These are phyloP conservation scores for Aspergillus cejpii DNA, from an alignment of 2,329 filamentous ascomycete species.

Conservation along the genomic window DNA sequence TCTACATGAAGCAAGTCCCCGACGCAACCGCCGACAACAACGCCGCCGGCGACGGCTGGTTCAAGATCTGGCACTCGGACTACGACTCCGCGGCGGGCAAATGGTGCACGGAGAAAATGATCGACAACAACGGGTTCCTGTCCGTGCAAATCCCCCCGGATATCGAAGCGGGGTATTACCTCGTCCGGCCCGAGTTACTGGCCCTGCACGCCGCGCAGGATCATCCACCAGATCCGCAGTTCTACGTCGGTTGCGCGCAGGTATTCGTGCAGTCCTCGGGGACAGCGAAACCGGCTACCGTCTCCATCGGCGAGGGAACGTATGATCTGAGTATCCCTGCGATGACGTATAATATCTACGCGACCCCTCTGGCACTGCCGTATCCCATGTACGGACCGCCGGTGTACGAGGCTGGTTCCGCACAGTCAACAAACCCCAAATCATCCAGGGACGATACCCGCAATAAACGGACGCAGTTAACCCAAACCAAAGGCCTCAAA, in stretches of 20 bases:
- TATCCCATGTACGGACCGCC: conserved; percentile 56
- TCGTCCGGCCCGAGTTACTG: conserved; percentile 64
- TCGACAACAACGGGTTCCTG: conserved; percentile 57
- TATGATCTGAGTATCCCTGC: conserved; percentile 50
- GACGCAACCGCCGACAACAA: conserved; percentile 47
- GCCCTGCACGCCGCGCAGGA: conserved; percentile 58
- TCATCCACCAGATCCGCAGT: conserved; percentile 57
- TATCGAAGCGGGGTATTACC: conserved; percentile 60
- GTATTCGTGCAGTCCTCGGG: conserved; percentile 54
- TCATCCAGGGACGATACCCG: no score
- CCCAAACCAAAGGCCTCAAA: conserved; percentile 47
- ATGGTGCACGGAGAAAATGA: conserved; percentile 67
- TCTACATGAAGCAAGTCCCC: conserved; percentile 65
- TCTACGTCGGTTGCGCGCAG: conserved; percentile 67
- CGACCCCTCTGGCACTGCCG: conserved; percentile 44
- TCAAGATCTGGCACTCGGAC: conserved; percentile 68
- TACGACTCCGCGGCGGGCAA: conserved; percentile 51
- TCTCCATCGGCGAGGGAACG: conserved; percentile 59
- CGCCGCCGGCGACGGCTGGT: conserved; percentile 62
- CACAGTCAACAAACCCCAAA: no score
- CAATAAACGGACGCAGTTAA: no score
- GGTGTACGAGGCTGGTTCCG: conserved; percentile 47
- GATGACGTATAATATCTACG: conserved; percentile 61
- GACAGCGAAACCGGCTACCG: conserved; percentile 46
- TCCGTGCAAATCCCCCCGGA: conserved; percentile 56